These are phyloP conservation scores for Sugiyamaella pinicola DNA, from an alignment of 1,139 yeast genomes.

Conservation along the genomic window DNA sequence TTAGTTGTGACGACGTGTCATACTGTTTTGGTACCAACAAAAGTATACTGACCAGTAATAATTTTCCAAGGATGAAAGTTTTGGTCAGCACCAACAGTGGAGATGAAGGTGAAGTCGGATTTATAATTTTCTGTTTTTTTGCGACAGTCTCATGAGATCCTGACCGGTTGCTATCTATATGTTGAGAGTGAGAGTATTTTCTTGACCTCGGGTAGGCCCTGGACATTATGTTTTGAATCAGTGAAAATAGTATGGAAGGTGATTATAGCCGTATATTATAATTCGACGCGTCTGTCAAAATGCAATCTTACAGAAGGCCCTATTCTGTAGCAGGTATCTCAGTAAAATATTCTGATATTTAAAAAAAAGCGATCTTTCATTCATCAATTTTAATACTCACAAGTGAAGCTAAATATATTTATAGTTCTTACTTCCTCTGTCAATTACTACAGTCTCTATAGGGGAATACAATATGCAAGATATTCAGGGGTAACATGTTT, in stretches of 20 bases:
- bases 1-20: constrained; percentile 51
- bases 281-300: too few species aligned
- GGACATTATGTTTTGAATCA: not conserved
- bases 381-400: too few species aligned
- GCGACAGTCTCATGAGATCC: not conserved
- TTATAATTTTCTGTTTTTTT: not conserved
- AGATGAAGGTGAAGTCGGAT: not conserved
- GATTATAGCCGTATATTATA: not conserved
- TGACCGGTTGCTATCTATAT: not conserved
- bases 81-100: constrained; percentile 11
- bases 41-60: constrained; percentile 46
- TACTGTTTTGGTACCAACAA: constrained; percentile 50
- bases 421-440: not conserved
- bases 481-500: not conserved
- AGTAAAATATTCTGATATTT: too few species aligned
- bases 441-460: too few species aligned
- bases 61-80: constrained; percentile 43
- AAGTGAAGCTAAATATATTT: too few species aligned
- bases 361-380: too few species aligned
- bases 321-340: too few species aligned
- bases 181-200: not conserved
- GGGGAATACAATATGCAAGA: not conserved
- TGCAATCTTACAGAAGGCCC: too few species aligned
- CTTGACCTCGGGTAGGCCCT: not conserved
- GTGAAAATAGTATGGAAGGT: not conserved